Base-by-base conservation (phyloP, 164 flowering plant genomes). In the Sedum album region DNA sequence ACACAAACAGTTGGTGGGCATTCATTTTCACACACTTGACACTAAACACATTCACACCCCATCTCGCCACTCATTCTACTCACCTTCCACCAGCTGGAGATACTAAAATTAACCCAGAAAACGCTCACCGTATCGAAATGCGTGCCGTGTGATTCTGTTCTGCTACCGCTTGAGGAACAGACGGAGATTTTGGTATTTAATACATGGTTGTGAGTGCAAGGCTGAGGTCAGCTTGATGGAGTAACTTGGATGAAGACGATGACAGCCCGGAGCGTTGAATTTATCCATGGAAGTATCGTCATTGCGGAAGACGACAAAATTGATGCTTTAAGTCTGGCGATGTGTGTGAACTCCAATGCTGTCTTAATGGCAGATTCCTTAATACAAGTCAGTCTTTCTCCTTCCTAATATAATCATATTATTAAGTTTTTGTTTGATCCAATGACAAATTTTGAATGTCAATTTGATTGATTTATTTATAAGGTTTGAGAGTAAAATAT, bases 301-400 rank as follows among this genome's bases (percentile, higher is more conserved):
- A 11, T 23, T 53, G 60, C 60, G 60, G 60, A 20, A 53, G 17
- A 53, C 60, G 60, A 53, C 60, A 53, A 53, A 53, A 53, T 21
- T 53, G 30, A 53, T 53, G 60, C 60, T 23, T 8, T 53, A 8
- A 2, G 57, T 6, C 30, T 2, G 30, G 26, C 30, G 14, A 8
- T 53, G 60, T 23, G 60, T 53, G 60, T 49, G 55, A 49, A 49
- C 60, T 53, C 60, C 60, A 21, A 53, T 23, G 60, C 9, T 53
- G 60, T 53, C n/a, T n/a, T n/a, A n/a, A n/a, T n/a, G n/a, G n/a
- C n/a, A n/a, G n/a, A n/a, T n/a, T n/a, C n/a, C n/a, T n/a, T 25
- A 8, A 1, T 38, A 38, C 41, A 38, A 10, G 41, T 38, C 13
- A 8, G 42, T 8, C 13, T 39, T 38, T n/a, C 10, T 38, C 10